These are phyloP conservation scores for Chrysosporium queenslandicum DNA, from an alignment of 2,329 filamentous ascomycete species.

Conservation along the genomic window DNA sequence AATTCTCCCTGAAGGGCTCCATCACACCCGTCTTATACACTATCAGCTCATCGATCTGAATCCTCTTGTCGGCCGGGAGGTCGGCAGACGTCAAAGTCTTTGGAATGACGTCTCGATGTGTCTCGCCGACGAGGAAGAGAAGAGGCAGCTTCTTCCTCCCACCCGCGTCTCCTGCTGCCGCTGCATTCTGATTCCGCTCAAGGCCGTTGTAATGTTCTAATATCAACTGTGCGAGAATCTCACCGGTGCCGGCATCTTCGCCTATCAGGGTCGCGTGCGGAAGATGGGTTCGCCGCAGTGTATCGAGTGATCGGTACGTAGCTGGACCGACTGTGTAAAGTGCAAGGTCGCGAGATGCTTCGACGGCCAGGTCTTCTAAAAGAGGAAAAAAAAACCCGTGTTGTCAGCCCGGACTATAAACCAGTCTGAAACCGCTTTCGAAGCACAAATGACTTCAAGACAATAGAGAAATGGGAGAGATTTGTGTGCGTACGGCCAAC, in stretches of 20 bases:
- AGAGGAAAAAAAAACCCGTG: neutral
- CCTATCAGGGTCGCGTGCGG: slow-evolving; percentile 58
- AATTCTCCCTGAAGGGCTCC: slow-evolving; percentile 62
- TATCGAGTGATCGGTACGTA: slow-evolving; percentile 54
- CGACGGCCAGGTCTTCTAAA: slow-evolving; percentile 5
- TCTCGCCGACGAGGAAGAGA: slow-evolving; percentile 83
- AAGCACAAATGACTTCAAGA: neutral
- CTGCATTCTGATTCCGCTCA: slow-evolving; percentile 12
- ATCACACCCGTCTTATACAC: slow-evolving; percentile 82
- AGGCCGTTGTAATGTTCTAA: slow-evolving; percentile 59
- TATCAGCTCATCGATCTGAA: slow-evolving; percentile 65
- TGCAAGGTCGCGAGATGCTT: slow-evolving; percentile 22
- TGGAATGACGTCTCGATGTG: slow-evolving; percentile 81
- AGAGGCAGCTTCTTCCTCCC: slow-evolving; percentile 51
- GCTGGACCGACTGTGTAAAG: slow-evolving; percentile 44
- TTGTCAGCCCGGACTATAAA: no score
- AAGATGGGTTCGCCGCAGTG: slow-evolving; percentile 36
- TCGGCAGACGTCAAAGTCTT: slow-evolving; percentile 56
- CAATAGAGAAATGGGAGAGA: neutral
- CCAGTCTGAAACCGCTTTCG: neutral
- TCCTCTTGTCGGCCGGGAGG: slow-evolving; percentile 43
- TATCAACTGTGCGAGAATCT: slow-evolving; percentile 67
- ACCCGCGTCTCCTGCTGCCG: slow-evolving; percentile 9
- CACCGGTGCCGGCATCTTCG: slow-evolving; percentile 74
- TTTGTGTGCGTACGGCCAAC: slow-evolving; percentile 23